Evolutionary conservation across 2,329 filamentous ascomycete species (phyloP).

Genomic region (Colletotrichum melonis): DNA sequence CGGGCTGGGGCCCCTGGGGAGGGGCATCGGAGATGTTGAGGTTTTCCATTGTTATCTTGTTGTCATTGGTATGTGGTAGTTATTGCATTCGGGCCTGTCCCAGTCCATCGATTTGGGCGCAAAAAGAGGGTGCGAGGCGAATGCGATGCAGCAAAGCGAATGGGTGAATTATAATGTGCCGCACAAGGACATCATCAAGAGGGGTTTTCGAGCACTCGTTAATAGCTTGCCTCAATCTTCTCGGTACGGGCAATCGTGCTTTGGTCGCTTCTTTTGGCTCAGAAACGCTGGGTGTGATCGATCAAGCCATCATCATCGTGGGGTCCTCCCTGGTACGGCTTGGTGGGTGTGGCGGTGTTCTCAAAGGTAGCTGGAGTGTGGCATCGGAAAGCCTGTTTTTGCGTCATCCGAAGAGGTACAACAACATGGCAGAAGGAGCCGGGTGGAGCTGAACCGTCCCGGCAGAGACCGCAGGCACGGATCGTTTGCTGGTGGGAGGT

Average conservation of each 20-base stretch:
- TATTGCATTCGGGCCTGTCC: slow-evolving; percentile 31
- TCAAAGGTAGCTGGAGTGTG: not conserved
- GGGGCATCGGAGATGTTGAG: slow-evolving; percentile 62
- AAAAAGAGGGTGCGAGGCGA: not conserved
- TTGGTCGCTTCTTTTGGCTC: not conserved
- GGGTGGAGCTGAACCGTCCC: not conserved
- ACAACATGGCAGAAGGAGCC: not conserved
- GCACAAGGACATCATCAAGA: slow-evolving; percentile 14
- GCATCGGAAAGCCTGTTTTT: slow-evolving; percentile 18
- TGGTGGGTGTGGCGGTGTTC: slow-evolving; percentile 1
- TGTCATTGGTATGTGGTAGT: slow-evolving; percentile 33
- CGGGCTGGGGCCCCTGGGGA: slow-evolving; percentile 50
- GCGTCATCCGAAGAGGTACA: not conserved
- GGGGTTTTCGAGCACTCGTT: not conserved
- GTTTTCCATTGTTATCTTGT: slow-evolving; percentile 61
- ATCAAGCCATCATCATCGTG: slow-evolving; percentile 31
- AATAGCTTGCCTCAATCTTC: not conserved
- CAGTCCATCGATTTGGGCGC: slow-evolving; percentile 34
- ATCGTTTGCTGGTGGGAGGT: slow-evolving; percentile 1
- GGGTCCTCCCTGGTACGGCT: not conserved
- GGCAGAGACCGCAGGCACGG: slow-evolving; percentile 11
- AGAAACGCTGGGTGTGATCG: slow-evolving; percentile 10
- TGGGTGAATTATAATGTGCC: slow-evolving; percentile 9
- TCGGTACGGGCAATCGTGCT: not conserved
- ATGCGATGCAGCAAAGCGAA: not conserved